Conservation (phyloP, 352 stramenopile genomes). For the Globisporangium canariense region DNA sequence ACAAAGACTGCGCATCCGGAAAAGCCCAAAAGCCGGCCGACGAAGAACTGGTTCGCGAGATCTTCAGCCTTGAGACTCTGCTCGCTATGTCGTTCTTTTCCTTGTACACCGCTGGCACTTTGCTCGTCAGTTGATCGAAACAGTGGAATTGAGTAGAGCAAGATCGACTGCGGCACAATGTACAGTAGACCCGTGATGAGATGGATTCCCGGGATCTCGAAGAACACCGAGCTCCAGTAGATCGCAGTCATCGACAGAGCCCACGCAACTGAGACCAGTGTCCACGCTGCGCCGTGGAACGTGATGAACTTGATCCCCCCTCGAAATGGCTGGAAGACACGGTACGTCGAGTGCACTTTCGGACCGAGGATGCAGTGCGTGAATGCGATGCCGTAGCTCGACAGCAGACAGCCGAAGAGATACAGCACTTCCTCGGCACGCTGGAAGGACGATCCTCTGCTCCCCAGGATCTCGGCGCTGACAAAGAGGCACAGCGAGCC, state of each 20-base stretch:
- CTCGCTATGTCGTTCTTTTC: background rate
- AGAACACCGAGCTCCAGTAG: constrained; percentile 46
- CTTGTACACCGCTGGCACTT: background rate
- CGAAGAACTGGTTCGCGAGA: constrained; percentile 31
- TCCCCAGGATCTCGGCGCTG: constrained; percentile 27
- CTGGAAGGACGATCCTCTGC: constrained; percentile 22
- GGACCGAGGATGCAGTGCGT: constrained; percentile 37
- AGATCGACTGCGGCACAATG: constrained; percentile 30
- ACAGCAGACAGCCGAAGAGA: constrained; percentile 38
- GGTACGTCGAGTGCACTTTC: constrained; percentile 33
- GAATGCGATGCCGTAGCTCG: constrained; percentile 33
- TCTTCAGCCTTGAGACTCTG: constrained; percentile 18
- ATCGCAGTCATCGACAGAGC: constrained; percentile 37
- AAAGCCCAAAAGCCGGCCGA: constrained; percentile 39
- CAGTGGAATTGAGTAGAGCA: constrained; percentile 37
- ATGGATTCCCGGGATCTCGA: constrained; percentile 40
- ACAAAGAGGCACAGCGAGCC: constrained; percentile 33
- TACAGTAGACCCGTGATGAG: constrained; percentile 43
- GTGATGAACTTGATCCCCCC: constrained; percentile 49
- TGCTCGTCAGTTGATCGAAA: constrained; percentile 23
- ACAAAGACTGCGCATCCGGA: constrained; percentile 42
- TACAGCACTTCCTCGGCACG: constrained; percentile 42
- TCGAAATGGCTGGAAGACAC: constrained; percentile 43
- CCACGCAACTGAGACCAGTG: constrained; percentile 38
- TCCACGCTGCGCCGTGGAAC: constrained; percentile 50